phyloP scores from a whole-genome alignment of 2,329 filamentous ascomycete genomes.

The Huntiella savannae region DNA sequence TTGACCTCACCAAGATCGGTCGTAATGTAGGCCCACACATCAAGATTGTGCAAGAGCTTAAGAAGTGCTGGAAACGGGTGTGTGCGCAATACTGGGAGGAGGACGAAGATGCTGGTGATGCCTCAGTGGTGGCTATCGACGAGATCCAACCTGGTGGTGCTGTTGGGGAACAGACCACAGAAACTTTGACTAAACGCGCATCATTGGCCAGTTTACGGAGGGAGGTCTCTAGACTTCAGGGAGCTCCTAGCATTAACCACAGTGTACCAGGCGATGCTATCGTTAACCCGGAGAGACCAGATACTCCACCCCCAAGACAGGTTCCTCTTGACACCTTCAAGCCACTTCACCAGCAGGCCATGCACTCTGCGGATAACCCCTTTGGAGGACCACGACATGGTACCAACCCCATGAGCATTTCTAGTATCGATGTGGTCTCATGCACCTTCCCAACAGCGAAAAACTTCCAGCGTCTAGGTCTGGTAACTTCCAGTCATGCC shows the following conservation, averaged over 20 bases:
- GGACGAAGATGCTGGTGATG: constrained; percentile 36
- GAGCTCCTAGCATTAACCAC: constrained; percentile 1
- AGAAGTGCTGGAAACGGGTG: constrained; percentile 90
- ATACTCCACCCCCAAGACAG: not conserved
- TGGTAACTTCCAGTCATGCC: constrained; percentile 5
- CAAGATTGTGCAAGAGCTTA: constrained; percentile 83
- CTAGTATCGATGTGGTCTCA: constrained; percentile 41
- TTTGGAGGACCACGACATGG: constrained; percentile 1
- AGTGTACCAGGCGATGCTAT: not conserved
- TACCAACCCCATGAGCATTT: constrained; percentile 31
- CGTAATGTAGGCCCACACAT: constrained; percentile 47
- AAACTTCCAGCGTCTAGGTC: constrained; percentile 18
- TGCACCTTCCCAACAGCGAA: constrained; percentile 41
- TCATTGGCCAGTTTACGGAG: constrained; percentile 6
- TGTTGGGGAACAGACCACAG: constrained; percentile 22
- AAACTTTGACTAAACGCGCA: not conserved
- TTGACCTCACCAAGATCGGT: constrained; percentile 36
- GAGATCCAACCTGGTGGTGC: constrained; percentile 60
- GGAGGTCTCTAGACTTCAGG: constrained; percentile 3
- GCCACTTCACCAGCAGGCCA: not conserved
- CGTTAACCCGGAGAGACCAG: constrained; percentile 1
- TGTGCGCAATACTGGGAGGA: constrained; percentile 81
- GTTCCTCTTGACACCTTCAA: not conserved
- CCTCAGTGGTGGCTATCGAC: constrained; percentile 34
- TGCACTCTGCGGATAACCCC: not conserved